A percentile compares a stretch with the other conserved stretches of the same genome.
phyloP scores from a whole-genome alignment of 805 yeast species.

The Nakazawaea siamensis region DNA sequence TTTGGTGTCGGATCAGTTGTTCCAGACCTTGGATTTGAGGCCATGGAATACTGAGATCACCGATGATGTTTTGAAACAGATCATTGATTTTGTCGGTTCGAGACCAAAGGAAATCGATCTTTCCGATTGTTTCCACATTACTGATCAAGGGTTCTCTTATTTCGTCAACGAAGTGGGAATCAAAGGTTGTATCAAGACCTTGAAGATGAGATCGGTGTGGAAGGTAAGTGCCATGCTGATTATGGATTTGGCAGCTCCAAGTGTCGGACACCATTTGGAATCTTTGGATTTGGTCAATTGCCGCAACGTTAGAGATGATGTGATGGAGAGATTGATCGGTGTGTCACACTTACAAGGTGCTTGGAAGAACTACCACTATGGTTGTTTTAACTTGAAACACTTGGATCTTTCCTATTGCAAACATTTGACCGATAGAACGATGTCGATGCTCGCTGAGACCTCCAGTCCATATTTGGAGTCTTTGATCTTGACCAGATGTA shows the following conservation, averaged over 20 bases:
- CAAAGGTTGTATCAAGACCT: slow-evolving; percentile 43
- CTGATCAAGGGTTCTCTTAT: slow-evolving; percentile 67
- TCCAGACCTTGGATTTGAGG: slow-evolving; percentile 43
- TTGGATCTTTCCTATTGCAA: slow-evolving; percentile 68
- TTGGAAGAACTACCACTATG: slow-evolving; percentile 23
- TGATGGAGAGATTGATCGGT: slow-evolving; percentile 61
- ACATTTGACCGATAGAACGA: slow-evolving; percentile 59
- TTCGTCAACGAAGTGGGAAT: slow-evolving; percentile 67
- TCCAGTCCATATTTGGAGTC: slow-evolving; percentile 47
- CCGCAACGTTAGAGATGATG: slow-evolving; percentile 64
- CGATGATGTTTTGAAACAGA: slow-evolving; percentile 47
- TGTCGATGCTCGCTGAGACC: slow-evolving; percentile 53
- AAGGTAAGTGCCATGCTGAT: slow-evolving; percentile 75
- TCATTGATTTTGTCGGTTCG: slow-evolving; percentile 64
- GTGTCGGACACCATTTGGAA: slow-evolving; percentile 50
- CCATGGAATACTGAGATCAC: slow-evolving; percentile 55
- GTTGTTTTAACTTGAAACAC: slow-evolving; percentile 50
- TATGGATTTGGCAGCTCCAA: slow-evolving; percentile 64
- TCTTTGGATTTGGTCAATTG: slow-evolving; percentile 66
- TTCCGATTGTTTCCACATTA: slow-evolving; percentile 69
- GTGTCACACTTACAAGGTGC: slow-evolving; percentile 12
- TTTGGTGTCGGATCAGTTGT: slow-evolving; percentile 46
- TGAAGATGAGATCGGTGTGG: slow-evolving; percentile 67
- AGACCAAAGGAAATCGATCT: slow-evolving; percentile 55
- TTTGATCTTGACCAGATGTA: slow-evolving; percentile 65